These are phyloP conservation scores for Apiotrichum siamense DNA, from an alignment of 1,284 basidiomycete species.

Conservation along the genomic window DNA sequence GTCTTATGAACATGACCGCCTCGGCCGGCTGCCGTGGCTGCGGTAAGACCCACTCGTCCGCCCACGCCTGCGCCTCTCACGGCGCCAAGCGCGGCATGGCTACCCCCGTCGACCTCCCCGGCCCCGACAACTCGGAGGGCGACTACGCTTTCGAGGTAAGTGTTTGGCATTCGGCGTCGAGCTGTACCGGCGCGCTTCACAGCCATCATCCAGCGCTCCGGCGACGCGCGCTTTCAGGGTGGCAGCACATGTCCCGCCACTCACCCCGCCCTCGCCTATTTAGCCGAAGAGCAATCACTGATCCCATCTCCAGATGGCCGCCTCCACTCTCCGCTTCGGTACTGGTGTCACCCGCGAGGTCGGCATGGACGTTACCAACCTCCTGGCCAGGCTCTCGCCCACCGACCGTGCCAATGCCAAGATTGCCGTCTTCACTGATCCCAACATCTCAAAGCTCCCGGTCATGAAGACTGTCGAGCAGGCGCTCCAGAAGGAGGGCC, in stretches of 20 bases:
- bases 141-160: slow-evolving; percentile 93
- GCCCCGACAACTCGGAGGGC: slow-evolving; percentile 54
- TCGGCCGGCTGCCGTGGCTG: slow-evolving; percentile 42
- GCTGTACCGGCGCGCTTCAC: neutral
- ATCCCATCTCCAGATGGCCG: slow-evolving; percentile 65
- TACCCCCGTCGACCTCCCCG: slow-evolving; percentile 67
- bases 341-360: slow-evolving; percentile 85
- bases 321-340: slow-evolving; percentile 82
- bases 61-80: slow-evolving; percentile 12
- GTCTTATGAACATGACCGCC: slow-evolving; percentile 36
- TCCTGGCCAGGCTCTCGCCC: slow-evolving; percentile 28
- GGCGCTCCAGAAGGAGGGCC: slow-evolving; percentile 31
- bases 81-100: slow-evolving; percentile 52
- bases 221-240: neutral
- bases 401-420: slow-evolving; percentile 46
- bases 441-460: slow-evolving; percentile 69
- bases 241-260: neutral
- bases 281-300: neutral
- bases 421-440: slow-evolving; percentile 92
- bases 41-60: slow-evolving; percentile 30
- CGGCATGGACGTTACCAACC: slow-evolving; percentile 51
- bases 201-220: no score
- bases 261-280: neutral
- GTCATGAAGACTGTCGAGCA: slow-evolving; percentile 66
- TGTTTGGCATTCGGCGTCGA: slow-evolving; percentile 2